Base-by-base conservation (phyloP, 1,284 basidiomycete genomes). In the Marasmius fiardii region DNA sequence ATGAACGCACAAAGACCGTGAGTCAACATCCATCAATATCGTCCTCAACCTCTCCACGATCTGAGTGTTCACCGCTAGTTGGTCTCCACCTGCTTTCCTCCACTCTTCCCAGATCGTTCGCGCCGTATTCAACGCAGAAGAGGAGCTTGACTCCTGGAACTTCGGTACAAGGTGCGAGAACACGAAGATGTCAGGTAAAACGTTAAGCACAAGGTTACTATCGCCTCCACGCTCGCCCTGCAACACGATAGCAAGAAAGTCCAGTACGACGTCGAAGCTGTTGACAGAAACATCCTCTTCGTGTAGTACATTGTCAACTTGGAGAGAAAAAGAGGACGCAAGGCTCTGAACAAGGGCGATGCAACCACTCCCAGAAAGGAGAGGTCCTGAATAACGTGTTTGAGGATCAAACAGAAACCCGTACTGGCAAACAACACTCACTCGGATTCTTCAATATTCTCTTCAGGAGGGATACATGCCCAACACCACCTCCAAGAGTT, bases 131-230 rank as follows among this genome's bases (percentile, higher is more conserved):
- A 74, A 67, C 21, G 63, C 61, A 10, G 58, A 41, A 31, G 57
- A 16, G 4, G 51, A 28, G 21, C n/a, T n/a, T n/a, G n/a, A n/a
- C n/a, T 59, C 62, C 5, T 60, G 64, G 43, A 69, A 71, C 14
- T 64, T 65, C 0, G 82, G 77, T 6, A 82, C 54, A 26, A 86
- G 65, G 62, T 77, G 75, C 1, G 71, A 77, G 37, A 80, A 71
- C 5, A 81, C 52, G 60, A 81, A 83, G 3, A 84, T 53, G 53
- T 76, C 68, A 0, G 77, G 75, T 10, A 82, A 53, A n/a, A 54
- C 53, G 23, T 23, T 35, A 14, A 47, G 23, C 11, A 24, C 28
- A 16, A 53, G 33, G n/a, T n/a, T n/a, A 31, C 43, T 37, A 8
- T 33, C 28, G 28, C 11, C 31, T 41, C 16, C 18, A 41, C 23